These are phyloP conservation scores for Ceratobasidium theobromae DNA, from an alignment of 1,284 basidiomycete species.

Conservation along the genomic window DNA sequence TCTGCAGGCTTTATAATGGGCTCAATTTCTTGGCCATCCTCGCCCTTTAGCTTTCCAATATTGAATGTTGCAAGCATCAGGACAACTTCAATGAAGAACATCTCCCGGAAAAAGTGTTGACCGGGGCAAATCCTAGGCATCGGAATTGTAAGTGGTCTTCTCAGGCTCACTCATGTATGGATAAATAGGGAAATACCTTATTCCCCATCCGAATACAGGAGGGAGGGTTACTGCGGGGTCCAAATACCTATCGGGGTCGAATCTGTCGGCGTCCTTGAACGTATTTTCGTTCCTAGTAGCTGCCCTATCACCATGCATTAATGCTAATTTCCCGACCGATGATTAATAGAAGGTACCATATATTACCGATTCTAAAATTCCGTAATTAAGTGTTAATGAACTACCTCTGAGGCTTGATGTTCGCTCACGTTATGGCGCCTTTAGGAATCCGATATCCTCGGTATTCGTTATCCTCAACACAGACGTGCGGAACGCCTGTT, in stretches of 20 bases:
- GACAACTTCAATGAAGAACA: slow-evolving; percentile 14
- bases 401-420: too few species aligned
- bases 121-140: slow-evolving; percentile 31
- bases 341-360: background rate
- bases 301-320: background rate
- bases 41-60: slow-evolving; percentile 34
- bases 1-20: background rate
- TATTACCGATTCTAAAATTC: background rate
- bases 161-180: background rate
- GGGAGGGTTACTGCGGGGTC: background rate
- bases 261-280: background rate
- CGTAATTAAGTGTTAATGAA: background rate
- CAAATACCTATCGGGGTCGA: slow-evolving; percentile 1
- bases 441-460: slow-evolving; percentile 13
- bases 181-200: background rate
- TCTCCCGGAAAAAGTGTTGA: slow-evolving; percentile 6
- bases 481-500: background rate
- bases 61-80: slow-evolving; percentile 39
- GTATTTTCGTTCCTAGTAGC: background rate
- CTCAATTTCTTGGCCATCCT: slow-evolving; percentile 32
- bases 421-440: slow-evolving; percentile 4
- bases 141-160: background rate
- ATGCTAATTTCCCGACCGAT: background rate
- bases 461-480: slow-evolving; percentile 2
- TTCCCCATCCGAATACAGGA: slow-evolving; percentile 1